Base-by-base conservation (phyloP, 2,329 filamentous ascomycete species). In the Penicillium crustosum region DNA sequence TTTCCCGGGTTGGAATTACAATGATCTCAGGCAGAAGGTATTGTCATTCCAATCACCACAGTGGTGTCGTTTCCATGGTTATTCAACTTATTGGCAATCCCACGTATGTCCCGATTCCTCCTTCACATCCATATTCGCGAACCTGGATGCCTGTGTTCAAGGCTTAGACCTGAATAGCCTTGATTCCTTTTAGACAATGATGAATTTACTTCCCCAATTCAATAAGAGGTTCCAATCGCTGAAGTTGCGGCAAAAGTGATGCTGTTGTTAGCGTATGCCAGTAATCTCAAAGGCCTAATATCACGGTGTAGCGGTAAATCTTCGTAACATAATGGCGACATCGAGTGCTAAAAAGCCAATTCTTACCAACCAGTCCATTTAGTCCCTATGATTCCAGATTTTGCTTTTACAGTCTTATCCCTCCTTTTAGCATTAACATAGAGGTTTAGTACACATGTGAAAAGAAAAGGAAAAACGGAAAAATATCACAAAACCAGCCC, bases 51-150 rank as follows among this genome's bases (percentile, higher is more conserved):
- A 0, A 9, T 27, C 41, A 27, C 23, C 41, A 5, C 1, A 6
- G 10, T 25, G 41, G 39, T 15, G 1, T 41, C n/a, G 6, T 4
- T 8, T 2, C 2, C n/a, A 1, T 4, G 0, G 1, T 9, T 19
- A 10, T n/a, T 2, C 7, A 5, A 7, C 7, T n/a, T 4, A 17
- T 17, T 2, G 15, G 15, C 8, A 38, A 8, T 0, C 0, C 17
- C 36, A 42, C 4, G 0, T 0, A 9, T 42, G 39, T 25, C 1
- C 7, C 2, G 0, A 23, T 6, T 23, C 39, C 1, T 25, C 15
- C 21, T 43, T 43, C 23, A 0, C 0, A 10, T 43, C 23, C 15
- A 4, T 43, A n/a, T 43, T n/a, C 15, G 23, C 23, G 41, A 6
- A 17, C 7, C 17, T 43, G 41, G 10, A n/a, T 8, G 8, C 2